A percentile compares a stretch with the other conserved stretches of the same genome.
phyloP scores from a whole-genome alignment of 257 asterid genomes.

The Nyctanthes arbortristis region DNA sequence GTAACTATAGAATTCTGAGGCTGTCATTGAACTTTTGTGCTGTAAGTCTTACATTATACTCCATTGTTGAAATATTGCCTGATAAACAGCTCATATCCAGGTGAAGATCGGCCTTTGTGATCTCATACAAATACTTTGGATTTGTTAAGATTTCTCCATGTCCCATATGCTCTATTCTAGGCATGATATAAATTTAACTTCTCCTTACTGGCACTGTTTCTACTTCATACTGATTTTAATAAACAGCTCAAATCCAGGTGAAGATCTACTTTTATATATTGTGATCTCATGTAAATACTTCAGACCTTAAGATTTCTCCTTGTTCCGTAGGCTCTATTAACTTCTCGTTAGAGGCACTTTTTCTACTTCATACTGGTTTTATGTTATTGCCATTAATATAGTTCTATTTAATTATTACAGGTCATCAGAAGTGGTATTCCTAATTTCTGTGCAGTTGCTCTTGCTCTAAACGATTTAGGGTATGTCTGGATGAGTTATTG shows the following conservation, averaged over 20 bases:
- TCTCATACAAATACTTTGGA: too few species aligned
- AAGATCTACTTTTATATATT: not conserved
- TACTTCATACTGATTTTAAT: too few species aligned
- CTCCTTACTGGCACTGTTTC: too few species aligned
- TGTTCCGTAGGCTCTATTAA: not conserved
- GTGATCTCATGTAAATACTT: not conserved
- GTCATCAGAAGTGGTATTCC: constrained; percentile 95
- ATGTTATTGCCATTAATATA: constrained; percentile 12
- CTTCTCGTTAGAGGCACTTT: constrained; percentile 14
- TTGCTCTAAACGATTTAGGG: constrained; percentile 92
- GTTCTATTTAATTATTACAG: constrained; percentile 44
- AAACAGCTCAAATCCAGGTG: too few species aligned
- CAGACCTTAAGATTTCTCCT: not conserved
- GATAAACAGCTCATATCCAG: not conserved
- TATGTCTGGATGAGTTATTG: constrained; percentile 39
- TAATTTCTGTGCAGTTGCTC: constrained; percentile 97
- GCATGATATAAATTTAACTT: too few species aligned
- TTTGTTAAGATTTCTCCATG: too few species aligned
- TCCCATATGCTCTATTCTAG: too few species aligned
- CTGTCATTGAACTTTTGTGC: not conserved
- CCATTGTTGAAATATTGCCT: not conserved
- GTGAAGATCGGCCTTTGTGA: too few species aligned
- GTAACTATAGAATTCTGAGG: constrained; percentile 11
- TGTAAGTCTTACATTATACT: too few species aligned
- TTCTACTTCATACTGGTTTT: constrained; percentile 10